A percentile compares a stretch with the other conserved stretches of the same genome.
Conservation (phyloP, 2,329 filamentous ascomycete species). For the Exophiala sp. region DNA sequence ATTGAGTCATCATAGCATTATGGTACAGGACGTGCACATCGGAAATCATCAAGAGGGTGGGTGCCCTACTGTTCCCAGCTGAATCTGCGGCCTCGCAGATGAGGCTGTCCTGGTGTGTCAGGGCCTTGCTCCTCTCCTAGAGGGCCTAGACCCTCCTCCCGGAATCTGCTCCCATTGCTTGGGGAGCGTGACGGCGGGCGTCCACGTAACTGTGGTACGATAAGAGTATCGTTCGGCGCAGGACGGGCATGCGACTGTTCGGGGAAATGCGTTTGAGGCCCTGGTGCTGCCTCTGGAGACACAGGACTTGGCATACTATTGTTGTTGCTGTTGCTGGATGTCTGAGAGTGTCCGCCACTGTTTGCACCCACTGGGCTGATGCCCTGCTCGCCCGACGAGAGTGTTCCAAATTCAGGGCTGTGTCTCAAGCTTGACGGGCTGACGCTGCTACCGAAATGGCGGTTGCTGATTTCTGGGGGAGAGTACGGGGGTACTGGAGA, state of each 20-base stretch:
- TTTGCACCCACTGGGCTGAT: slow-evolving; percentile 26
- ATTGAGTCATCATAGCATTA: slow-evolving; percentile 3
- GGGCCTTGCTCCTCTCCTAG: slow-evolving; percentile 15
- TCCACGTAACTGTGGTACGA: slow-evolving; percentile 20
- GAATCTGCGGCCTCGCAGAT: slow-evolving; percentile 9
- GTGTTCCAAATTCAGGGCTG: slow-evolving; percentile 23
- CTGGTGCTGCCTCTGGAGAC: slow-evolving; percentile 17
- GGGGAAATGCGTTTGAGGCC: slow-evolving; percentile 2
- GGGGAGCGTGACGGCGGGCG: slow-evolving; percentile 22
- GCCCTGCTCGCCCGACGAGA: slow-evolving; percentile 22
- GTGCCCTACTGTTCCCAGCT: slow-evolving; percentile 24
- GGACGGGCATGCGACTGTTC: slow-evolving; percentile 1
- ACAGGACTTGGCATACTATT: slow-evolving; percentile 12
- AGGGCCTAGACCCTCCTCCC: slow-evolving; percentile 25
- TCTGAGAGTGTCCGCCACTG: slow-evolving; percentile 14
- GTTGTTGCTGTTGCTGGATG: slow-evolving; percentile 14
- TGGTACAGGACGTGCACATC: not conserved
- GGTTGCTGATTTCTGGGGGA: slow-evolving; percentile 17
- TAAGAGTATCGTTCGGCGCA: slow-evolving; percentile 5
- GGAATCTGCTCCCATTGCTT: slow-evolving; percentile 26
- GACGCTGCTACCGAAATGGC: slow-evolving; percentile 21
- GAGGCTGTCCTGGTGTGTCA: slow-evolving; percentile 1
- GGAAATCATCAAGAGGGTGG: not conserved
- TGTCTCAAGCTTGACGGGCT: slow-evolving; percentile 24
- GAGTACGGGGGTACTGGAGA: slow-evolving; percentile 28